Base-by-base conservation (phyloP, 495 filamentous ascomycete species). In the Xylaria flabelliformis region DNA sequence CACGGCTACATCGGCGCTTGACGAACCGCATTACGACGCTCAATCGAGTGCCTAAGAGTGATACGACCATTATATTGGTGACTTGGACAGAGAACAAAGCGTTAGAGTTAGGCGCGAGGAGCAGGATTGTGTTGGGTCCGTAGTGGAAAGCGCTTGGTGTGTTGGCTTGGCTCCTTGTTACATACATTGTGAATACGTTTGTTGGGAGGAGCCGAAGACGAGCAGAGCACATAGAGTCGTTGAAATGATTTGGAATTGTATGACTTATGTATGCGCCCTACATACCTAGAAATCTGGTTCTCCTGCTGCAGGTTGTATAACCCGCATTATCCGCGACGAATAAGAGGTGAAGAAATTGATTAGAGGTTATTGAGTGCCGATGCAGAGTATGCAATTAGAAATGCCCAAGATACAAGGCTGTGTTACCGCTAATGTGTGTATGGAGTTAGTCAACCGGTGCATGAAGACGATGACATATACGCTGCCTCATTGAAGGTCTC, bases 231-330 rank as follows among this genome's bases (percentile, higher is more conserved):
- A 61, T 32, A 8, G 58, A 61, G 58, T 56, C 26, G n/a, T 39
- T 39, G 7, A 39, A 61, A 61, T 61, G 58, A 61, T 61, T 61
- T 61, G 58, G 58, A 61, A 61, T 61, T 39, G 58, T 61, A 36
- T 32, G 19, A n/a, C 6, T 61, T 61, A 61, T 61, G 58, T 39
- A 61, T 56, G 34, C 32, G 34, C 32, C 26, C 15, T 59, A 34
- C 55, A 29, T 36, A 26, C 21, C 50, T 53, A n/a, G 21, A 51
- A 10, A n/a, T 10, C 10, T 26, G 50, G 50, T 26, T 12, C 26
- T 56, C 53, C 13, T 17, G 34, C 58, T 39, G 34, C 32, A 21
- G 32, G 34, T 50, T 32, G 34, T 32, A 17, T 41, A 48, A 64
- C 50, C 21, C 39, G 39, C 62, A 41, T 64, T 44, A 24, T 29